Evolutionary conservation across 805 yeast genomes (phyloP).

Genomic region (Candida montana): DNA sequence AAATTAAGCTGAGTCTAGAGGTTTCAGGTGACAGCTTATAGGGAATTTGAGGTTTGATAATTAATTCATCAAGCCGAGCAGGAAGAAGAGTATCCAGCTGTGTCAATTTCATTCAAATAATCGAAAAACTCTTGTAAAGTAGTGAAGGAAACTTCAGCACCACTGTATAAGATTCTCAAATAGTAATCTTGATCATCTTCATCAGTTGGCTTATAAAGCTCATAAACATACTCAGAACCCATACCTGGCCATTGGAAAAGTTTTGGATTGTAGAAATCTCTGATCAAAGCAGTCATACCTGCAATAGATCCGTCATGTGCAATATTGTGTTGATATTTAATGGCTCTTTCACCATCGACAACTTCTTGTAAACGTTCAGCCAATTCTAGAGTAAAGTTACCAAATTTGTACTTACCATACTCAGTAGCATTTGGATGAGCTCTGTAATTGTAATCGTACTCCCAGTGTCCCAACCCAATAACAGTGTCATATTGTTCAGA

Average conservation of each 20-base stretch:
- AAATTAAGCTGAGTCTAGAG: no score
- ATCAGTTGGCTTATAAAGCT: conserved; percentile 27
- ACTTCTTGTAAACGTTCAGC: conserved; percentile 26
- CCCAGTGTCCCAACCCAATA: conserved; percentile 39
- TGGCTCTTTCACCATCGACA: conserved; percentile 23
- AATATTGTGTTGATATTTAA: conserved; percentile 35
- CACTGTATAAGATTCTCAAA: conserved; percentile 34
- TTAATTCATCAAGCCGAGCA: conserved; percentile 9
- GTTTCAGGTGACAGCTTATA: no score
- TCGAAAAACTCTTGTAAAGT: conserved; percentile 16
- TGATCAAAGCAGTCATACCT: conserved; percentile 31
- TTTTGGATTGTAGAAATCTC: conserved; percentile 22
- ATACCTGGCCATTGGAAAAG: conserved; percentile 42
- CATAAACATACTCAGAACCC: conserved; percentile 40
- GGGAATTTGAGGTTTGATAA: no score
- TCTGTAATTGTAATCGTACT: conserved; percentile 36
- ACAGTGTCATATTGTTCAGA: conserved; percentile 32
- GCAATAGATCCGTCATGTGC: conserved; percentile 39
- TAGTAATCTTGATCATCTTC: conserved; percentile 19
- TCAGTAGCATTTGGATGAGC: conserved; percentile 30
- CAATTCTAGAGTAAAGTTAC: conserved; percentile 35
- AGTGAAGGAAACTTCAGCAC: conserved; percentile 22
- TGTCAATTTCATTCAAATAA: conserved; percentile 14
- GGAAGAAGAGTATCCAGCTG: conserved; percentile 5
- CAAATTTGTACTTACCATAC: conserved; percentile 30